Conservation (phyloP, 768 basidiomycete species). For the Trametopsis cervina region DNA sequence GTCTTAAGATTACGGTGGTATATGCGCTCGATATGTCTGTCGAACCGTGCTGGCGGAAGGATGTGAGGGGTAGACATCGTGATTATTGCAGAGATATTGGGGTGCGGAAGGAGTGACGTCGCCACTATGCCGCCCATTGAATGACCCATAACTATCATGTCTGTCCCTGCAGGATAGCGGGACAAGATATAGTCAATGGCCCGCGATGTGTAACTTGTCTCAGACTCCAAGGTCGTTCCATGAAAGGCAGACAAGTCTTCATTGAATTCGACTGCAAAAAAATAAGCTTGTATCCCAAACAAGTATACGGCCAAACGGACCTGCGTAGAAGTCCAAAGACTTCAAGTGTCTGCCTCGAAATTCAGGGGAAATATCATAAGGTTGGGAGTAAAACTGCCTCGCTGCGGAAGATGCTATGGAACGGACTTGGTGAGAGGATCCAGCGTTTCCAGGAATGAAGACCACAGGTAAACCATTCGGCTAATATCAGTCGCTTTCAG, state of each 20-base stretch:
- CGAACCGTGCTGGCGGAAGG: slow-evolving; percentile 84
- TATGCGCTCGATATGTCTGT: slow-evolving; percentile 69
- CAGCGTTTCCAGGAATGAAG: slow-evolving; percentile 97
- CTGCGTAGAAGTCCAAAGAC: slow-evolving; percentile 80
- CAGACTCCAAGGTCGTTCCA: slow-evolving; percentile 77
- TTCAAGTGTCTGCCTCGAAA: slow-evolving; percentile 42
- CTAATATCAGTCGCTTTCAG: slow-evolving; percentile 16
- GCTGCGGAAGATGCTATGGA: slow-evolving; percentile 91
- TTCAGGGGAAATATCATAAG: slow-evolving; percentile 44
- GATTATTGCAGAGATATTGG: slow-evolving; percentile 66
- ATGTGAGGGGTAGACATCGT: slow-evolving; percentile 96
- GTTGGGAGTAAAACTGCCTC: slow-evolving; percentile 68
- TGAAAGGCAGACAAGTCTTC: slow-evolving; percentile 97
- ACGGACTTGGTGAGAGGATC: slow-evolving; percentile 88
- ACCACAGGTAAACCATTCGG: slow-evolving; percentile 72
- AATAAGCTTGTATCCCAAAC: too few relatives aligned
- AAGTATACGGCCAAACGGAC: slow-evolving; percentile 42
- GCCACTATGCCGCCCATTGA: slow-evolving; percentile 98
- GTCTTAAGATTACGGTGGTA: slow-evolving; percentile 42
- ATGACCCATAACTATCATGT: slow-evolving; percentile 80
- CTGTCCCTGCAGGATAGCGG: slow-evolving; percentile 55
- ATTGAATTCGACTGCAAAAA: slow-evolving; percentile 80
- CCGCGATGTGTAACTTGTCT: slow-evolving; percentile 65
- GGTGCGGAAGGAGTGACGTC: slow-evolving; percentile 64
- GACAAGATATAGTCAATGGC: slow-evolving; percentile 77